phyloP scores from a whole-genome alignment of 1,284 basidiomycete genomes.

The Ceratobasidium sp. region DNA sequence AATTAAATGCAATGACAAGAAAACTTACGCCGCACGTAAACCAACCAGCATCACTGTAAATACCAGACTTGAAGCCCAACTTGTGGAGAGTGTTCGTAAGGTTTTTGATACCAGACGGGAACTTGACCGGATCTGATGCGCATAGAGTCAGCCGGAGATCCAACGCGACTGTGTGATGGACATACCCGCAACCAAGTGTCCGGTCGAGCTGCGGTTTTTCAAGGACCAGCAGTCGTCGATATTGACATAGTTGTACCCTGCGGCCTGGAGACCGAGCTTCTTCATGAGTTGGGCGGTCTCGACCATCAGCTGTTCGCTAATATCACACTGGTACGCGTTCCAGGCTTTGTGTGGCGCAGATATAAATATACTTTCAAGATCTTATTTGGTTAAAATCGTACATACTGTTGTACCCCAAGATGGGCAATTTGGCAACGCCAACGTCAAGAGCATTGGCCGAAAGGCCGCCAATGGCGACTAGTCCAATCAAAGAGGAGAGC shows the following conservation, averaged over 20 bases:
- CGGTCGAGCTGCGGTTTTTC: slow-evolving; percentile 55
- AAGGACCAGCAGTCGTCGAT: slow-evolving; percentile 67
- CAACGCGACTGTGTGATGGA: slow-evolving; percentile 50
- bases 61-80: slow-evolving; percentile 60
- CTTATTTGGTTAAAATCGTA: slow-evolving; percentile 11
- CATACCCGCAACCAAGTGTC: slow-evolving; percentile 57
- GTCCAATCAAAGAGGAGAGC: slow-evolving; percentile 22
- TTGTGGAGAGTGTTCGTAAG: slow-evolving; percentile 56
- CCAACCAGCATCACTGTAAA: slow-evolving; percentile 63
- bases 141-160: slow-evolving; percentile 52
- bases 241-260: slow-evolving; percentile 61
- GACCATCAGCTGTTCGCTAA: slow-evolving; percentile 59
- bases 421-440: slow-evolving; percentile 44
- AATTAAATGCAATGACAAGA: not conserved
- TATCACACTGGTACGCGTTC: slow-evolving; percentile 68
- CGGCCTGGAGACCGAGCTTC: slow-evolving; percentile 56
- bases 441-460: slow-evolving; percentile 22
- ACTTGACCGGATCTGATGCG: slow-evolving; percentile 36
- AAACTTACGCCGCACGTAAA: slow-evolving; percentile 52
- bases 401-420: slow-evolving; percentile 61
- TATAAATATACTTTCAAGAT: not conserved
- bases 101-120: slow-evolving; percentile 50
- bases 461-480: slow-evolving; percentile 11
- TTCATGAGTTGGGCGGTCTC: slow-evolving; percentile 58
- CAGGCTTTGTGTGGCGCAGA: slow-evolving; percentile 53